Percentiles rank a stretch among this genome's conserved stretches.
These are phyloP conservation scores for Umbilicus rupestris DNA, from an alignment of 164 flowering plant genomes.

Conservation along the genomic window DNA sequence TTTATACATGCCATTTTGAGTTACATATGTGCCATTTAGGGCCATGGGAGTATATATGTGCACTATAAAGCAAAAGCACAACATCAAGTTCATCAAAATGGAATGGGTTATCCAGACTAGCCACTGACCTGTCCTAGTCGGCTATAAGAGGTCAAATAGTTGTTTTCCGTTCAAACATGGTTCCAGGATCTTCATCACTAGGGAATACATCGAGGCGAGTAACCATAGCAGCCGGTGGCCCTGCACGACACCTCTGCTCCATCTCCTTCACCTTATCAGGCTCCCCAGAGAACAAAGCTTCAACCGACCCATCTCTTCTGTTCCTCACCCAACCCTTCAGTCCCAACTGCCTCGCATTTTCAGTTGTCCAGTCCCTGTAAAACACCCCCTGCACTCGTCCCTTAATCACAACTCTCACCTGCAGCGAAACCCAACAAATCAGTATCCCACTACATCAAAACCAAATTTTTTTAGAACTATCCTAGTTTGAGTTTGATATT, in stretches of 20 bases:
- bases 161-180: conserved; percentile 41
- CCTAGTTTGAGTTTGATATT: no score
- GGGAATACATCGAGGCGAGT: conserved; percentile 57
- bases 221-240: conserved; percentile 68
- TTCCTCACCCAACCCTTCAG: conserved; percentile 63
- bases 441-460: background rate
- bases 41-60: no score
- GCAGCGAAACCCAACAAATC: conserved; percentile 12
- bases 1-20: no score
- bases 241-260: conserved; percentile 70
- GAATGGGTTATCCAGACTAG: background rate
- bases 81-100: background rate
- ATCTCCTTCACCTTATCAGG: conserved; percentile 59
- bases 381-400: conserved; percentile 89
- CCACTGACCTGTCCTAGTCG: background rate
- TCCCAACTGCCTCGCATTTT: conserved; percentile 62
- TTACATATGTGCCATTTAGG: no score
- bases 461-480: background rate
- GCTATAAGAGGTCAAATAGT: conserved; percentile 35
- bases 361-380: conserved; percentile 80
- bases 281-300: conserved; percentile 58
- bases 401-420: conserved; percentile 67
- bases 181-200: conserved; percentile 60
- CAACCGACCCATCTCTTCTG: conserved; percentile 43
- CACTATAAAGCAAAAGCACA: no score